Base-by-base conservation (phyloP, 768 basidiomycete genomes). In the Lepiota subincarnata region DNA sequence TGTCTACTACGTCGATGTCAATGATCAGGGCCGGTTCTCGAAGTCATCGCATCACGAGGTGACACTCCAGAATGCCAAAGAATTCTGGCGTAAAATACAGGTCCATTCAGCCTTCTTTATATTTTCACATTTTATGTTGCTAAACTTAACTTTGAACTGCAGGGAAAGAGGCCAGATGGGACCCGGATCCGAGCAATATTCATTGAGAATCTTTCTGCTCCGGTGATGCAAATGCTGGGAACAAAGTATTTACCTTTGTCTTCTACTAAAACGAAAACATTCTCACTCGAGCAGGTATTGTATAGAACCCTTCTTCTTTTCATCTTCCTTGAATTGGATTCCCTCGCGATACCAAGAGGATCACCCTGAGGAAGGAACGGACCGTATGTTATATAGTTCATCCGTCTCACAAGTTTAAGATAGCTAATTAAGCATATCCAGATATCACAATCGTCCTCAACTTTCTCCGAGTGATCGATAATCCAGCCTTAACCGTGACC, bases 281-380 rank as follows among this genome's bases (percentile, higher is more conserved):
- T 28, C 18, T 40, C 6, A 44, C 40, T n/a, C 18, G 28, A 19
- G 26, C 26, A 77, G 81, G 62, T 81, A 76, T 52, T 68, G 71
- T 16, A 74, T 83, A 40, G 81, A 83, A 59, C 82, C 82, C 0
- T 84, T 83, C 62, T 84, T 81, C 64, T 84, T 80, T 59, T 80
- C 80, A 5, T 82, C 81, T 0, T 79, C 79, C 16, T 57, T 81
- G 2, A 81, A 78, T 54, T 82, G 80, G 81, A 84, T 84, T 59
- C 83, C 83, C 3, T 78, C 80, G 4, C 75, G 82, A 52, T 84
- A 80, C 50, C 77, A 81, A 58, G 82, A 83, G 59, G 75, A 72
- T 43, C 48, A 72, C 1, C 38, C 59, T 1, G 59, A 61, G 7
- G 62, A 65, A n/a, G 20, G 67, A 50, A 72, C 77, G 58, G 82